Evolutionary conservation across 2,329 filamentous ascomycete species (phyloP).

Genomic region (Xylogone sp.): DNA sequence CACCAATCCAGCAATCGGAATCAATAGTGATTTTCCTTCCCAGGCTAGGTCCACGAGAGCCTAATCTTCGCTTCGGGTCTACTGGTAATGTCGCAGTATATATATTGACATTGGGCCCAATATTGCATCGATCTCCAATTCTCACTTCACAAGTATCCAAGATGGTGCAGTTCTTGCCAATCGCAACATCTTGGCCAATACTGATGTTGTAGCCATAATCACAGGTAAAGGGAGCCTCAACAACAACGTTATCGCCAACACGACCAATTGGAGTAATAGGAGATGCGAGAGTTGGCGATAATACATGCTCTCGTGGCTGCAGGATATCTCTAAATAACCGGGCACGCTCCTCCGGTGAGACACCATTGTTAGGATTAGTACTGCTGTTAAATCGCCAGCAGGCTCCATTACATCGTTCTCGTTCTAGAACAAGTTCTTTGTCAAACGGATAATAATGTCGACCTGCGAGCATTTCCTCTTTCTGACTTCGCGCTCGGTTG

Average conservation of each 20-base stretch:
- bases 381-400: conserved; percentile 86
- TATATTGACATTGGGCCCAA: conserved; percentile 83
- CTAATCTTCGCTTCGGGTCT: conserved; percentile 70
- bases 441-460: conserved; percentile 78
- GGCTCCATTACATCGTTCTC: conserved; percentile 77
- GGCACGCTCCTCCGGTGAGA: conserved; percentile 64
- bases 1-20: conserved; percentile 64
- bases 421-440: conserved; percentile 73
- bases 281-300: conserved; percentile 51
- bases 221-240: conserved; percentile 87
- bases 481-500: conserved; percentile 55
- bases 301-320: conserved; percentile 54
- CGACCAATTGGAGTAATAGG: conserved; percentile 52
- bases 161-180: conserved; percentile 80
- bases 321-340: conserved; percentile 71
- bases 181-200: conserved; percentile 79
- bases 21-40: conserved; percentile 74
- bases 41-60: conserved; percentile 66
- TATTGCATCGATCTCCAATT: conserved; percentile 73
- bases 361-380: conserved; percentile 67
- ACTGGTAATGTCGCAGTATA: conserved; percentile 71
- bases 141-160: conserved; percentile 80
- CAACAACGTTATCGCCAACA: conserved; percentile 70
- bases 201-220: conserved; percentile 95
- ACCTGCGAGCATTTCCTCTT: conserved; percentile 84